phyloP scores from a whole-genome alignment of 2,329 filamentous ascomycete genomes.

The Botrytis cinerea region DNA sequence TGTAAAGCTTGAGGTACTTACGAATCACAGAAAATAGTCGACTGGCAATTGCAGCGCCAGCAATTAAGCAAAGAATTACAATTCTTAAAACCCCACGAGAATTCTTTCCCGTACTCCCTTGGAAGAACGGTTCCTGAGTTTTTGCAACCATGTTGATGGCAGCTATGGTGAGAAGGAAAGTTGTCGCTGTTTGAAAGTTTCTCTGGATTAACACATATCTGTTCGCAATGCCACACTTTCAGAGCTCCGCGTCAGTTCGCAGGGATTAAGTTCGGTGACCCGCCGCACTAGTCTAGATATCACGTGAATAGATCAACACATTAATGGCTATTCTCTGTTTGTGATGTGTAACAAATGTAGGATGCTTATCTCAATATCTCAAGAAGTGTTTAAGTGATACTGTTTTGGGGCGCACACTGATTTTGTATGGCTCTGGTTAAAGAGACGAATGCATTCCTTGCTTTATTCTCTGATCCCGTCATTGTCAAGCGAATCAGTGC shows the following conservation, averaged over 20 bases:
- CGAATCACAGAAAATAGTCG: slow-evolving; percentile 98
- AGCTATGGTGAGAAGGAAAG: slow-evolving; percentile 34
- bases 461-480: neutral
- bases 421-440: neutral
- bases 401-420: neutral
- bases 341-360: neutral
- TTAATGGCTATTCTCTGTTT: slow-evolving; percentile 2
- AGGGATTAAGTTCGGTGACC: slow-evolving; percentile 30
- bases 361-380: neutral
- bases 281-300: slow-evolving; percentile 12
- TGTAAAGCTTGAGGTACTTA: slow-evolving; percentile 51
- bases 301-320: slow-evolving; percentile 5
- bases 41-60: slow-evolving; percentile 86
- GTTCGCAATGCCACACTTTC: slow-evolving; percentile 31
- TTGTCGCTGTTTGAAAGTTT: slow-evolving; percentile 34
- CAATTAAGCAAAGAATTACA: slow-evolving; percentile 88
- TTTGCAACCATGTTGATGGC: slow-evolving; percentile 45
- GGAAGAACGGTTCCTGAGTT: slow-evolving; percentile 55
- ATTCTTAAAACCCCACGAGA: slow-evolving; percentile 83
- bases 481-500: neutral
- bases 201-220: slow-evolving; percentile 35
- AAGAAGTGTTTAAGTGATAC: neutral
- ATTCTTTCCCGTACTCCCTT: slow-evolving; percentile 77
- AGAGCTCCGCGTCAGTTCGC: slow-evolving; percentile 35
- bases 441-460: neutral